A percentile compares a stretch with the other conserved stretches of the same genome.
Evolutionary conservation across 1,139 yeast genomes (phyloP).

Genomic region (Pichia norvegensis): DNA sequence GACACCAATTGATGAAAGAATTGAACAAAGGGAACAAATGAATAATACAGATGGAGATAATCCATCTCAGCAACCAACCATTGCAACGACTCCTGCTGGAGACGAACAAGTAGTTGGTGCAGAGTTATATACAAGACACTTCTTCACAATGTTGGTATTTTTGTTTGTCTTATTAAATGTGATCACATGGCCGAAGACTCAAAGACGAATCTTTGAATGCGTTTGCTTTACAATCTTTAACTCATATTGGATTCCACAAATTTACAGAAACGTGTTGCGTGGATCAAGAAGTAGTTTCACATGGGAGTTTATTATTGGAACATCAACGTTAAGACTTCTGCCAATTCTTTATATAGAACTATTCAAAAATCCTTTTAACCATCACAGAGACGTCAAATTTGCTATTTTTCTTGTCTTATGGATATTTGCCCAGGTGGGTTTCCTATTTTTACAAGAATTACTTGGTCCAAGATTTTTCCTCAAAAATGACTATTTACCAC

Average conservation of each 20-base stretch:
- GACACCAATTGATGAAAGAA: slow-evolving; percentile 35
- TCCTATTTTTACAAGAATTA: slow-evolving; percentile 53
- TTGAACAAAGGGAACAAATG: slow-evolving; percentile 14
- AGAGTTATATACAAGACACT: slow-evolving; percentile 53
- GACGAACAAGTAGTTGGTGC: slow-evolving; percentile 46
- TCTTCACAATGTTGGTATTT: slow-evolving; percentile 50
- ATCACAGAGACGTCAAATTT: slow-evolving; percentile 47
- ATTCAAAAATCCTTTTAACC: slow-evolving; percentile 44
- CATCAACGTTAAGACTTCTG: slow-evolving; percentile 50
- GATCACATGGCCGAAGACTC: slow-evolving; percentile 52
- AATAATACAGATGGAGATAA: slow-evolving; percentile 7
- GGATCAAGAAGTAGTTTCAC: slow-evolving; percentile 61
- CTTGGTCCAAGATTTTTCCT: slow-evolving; percentile 81
- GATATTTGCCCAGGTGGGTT: slow-evolving; percentile 47
- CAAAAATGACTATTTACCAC: slow-evolving; percentile 65
- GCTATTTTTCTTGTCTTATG: slow-evolving; percentile 41
- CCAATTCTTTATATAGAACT: slow-evolving; percentile 57
- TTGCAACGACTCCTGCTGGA: slow-evolving; percentile 10
- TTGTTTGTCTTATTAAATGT: slow-evolving; percentile 54
- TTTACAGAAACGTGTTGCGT: slow-evolving; percentile 65
- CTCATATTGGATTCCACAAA: slow-evolving; percentile 90
- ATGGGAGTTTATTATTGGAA: slow-evolving; percentile 66
- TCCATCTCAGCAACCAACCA: not conserved
- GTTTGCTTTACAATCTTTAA: slow-evolving; percentile 43
- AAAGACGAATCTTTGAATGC: slow-evolving; percentile 54